Evolutionary conservation across 2,329 filamentous ascomycete species (phyloP), one percentile per base, ranked within the genome.

Genomic region (Xylaria sp.): DNA sequence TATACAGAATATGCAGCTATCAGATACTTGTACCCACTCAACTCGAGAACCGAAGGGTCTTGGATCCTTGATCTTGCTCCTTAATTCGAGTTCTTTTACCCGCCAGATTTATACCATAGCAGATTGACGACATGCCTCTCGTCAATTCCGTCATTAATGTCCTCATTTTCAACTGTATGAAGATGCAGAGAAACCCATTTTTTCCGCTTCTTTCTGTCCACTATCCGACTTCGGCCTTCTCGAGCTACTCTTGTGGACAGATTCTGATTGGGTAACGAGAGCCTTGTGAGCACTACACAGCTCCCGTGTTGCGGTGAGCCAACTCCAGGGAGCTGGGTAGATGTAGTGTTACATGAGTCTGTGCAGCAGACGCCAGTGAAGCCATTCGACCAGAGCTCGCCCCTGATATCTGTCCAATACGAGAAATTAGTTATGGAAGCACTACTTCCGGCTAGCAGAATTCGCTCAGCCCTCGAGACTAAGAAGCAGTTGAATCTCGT

Each of bases 41-140:
- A 10, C 33, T 36, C 9, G 6, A 5, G 10, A 15, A 46, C 28
- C 28, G 28, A 28, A 28, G 28, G 9, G 18, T 49, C 52, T 7
- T 56, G n/a, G 31, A 56, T 12, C 10, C 10, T 49, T 8, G 20
- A 13, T 49, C 20, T 25, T 49, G 41, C 41, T 46, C 41, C 41
- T n/a, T 18, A n/a, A 46, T 18, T 18, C 18, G 13, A 48, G 7
- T 18, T 48, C 20, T 20, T 9, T 48, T 48, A 48, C 46, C 46
- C 46, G 46, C 46, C 46, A 13, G 59, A 25, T 61, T 55, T 39
- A 36, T 18, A 49, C 28, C 36, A 39, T 33, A 58, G n/a, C 36
- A 46, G 20, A 49, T 62, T 71, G 69, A 71, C 67, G 67, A 69
- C 66, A 71, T 71, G 66, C 41, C 52, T 69, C 56, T 62, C 67